A percentile compares a stretch with the other conserved stretches of the same genome.
phyloP scores from a whole-genome alignment of 139 green algal genomes.

The Haematococcus lacustris region DNA sequence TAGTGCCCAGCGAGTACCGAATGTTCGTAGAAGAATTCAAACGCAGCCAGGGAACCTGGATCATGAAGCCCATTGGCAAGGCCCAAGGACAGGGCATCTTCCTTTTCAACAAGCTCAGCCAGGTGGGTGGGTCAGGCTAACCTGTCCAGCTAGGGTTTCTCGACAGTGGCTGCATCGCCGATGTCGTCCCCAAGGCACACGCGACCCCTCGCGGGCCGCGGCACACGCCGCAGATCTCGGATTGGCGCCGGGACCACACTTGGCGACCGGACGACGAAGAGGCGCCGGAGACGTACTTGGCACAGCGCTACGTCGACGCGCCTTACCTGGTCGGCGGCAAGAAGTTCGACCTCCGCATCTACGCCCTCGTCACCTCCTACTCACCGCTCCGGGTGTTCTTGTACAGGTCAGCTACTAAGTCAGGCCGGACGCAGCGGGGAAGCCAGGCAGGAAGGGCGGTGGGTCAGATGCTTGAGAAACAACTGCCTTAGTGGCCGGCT shows the following conservation, averaged over 20 bases:
- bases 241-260: slow-evolving; percentile 44
- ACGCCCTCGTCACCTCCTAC: slow-evolving; percentile 67
- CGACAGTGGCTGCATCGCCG: too few relatives aligned
- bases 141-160: too few relatives aligned
- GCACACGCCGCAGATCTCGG: slow-evolving; percentile 41
- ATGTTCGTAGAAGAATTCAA: slow-evolving; percentile 83
- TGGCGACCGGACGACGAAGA: slow-evolving; percentile 48
- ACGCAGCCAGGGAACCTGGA: slow-evolving; percentile 62
- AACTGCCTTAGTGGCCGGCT: too few relatives aligned
- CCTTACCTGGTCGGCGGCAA: slow-evolving; percentile 44
- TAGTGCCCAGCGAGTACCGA: slow-evolving; percentile 66
- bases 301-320: slow-evolving; percentile 47
- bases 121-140: slow-evolving; percentile 39
- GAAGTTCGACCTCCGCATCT: slow-evolving; percentile 86
- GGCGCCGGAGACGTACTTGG: slow-evolving; percentile 66
- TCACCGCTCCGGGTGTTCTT: slow-evolving; percentile 57
- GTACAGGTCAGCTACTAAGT: slow-evolving; percentile 39
- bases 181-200: too few relatives aligned
- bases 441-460: too few relatives aligned
- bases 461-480: too few relatives aligned
- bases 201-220: too few relatives aligned
- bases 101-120: slow-evolving; percentile 78
- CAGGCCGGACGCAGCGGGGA: too few relatives aligned
- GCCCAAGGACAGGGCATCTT: slow-evolving; percentile 81
- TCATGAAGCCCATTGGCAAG: slow-evolving; percentile 78